Base-by-base conservation (phyloP, 352 stramenopile genomes). In the Chrysophaeum taylorii region DNA sequence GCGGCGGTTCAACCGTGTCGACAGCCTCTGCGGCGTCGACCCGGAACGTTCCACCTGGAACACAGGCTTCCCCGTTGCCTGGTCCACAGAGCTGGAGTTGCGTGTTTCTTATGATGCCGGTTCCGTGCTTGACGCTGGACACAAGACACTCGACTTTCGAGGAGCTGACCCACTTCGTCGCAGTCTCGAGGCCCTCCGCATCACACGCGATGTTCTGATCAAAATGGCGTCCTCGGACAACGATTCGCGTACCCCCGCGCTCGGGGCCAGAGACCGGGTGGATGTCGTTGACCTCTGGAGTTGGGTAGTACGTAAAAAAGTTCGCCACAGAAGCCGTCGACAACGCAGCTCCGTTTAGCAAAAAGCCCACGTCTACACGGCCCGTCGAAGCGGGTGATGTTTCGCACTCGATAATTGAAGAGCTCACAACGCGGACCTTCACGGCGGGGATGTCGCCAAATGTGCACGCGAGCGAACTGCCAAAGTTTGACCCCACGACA, bases 211-310 rank as follows among this genome's bases (percentile, higher is more conserved):
- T 21, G 25, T 60, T 25, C 18, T 21, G 5, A 5, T 60, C 42
- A 35, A 75, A 73, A 25, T 61, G 66, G 25, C 48, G 35, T 15
- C 72, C 72, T 12, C 16, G 27, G 33, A 76, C 69, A 29, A 64
- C 52, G 18, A 76, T 23, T 31, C 61, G 18, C 18, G 69, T 75
- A 4, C 72, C 72, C 18, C 72, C 72, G 5, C 69, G 61, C 42
- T n/a, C n/a, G 39, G 63, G 37, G 14, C 69, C 72, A 53, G 64
- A 68, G 9, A 39, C 68, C 29, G 72, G 72, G 12, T 29, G 41
- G 27, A 75, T 62, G 57, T 27, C 5, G 31, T 29, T 27, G 14
- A 76, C n/a, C n/a, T n/a, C n/a, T n/a, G n/a, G n/a, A 41, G n/a
- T 43, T 69, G 31, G 48, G 21, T 9, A 33, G 18, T 15, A 33